Evolutionary conservation across 768 basidiomycete genomes (phyloP), one percentile per base, ranked within the genome.

Genomic region (Coprinopsis cinerea): DNA sequence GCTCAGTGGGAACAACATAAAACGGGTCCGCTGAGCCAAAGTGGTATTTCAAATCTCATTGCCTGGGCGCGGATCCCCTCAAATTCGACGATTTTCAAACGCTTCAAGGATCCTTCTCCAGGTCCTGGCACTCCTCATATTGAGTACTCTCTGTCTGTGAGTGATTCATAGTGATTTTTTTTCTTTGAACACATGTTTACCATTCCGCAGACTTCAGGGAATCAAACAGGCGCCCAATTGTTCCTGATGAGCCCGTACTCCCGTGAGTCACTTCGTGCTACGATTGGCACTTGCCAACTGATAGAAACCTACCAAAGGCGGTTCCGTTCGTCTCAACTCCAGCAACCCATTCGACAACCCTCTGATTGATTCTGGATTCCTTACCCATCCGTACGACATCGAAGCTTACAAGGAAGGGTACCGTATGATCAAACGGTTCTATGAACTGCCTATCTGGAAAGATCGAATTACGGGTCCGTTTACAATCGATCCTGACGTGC

Each of bases 191-290:
- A 13, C 18, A 14, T 18, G 18, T 11, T 25, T 39, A 9, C 18
- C 6, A 39, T 9, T 25, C 30, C n/a, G 30, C 30, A 34, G 9
- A 9, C n/a, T 9, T n/a, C 9, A n/a, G n/a, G 41, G 9, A 23
- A 23, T 25, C 4, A 45, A 14, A 13, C 18, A 20, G 37, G 37
- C 43, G 64, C n/a, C 47, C 49, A 11, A 48, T 60, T 35, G 34
- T 59, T 51, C 24, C 51, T 68, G 4, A 55, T 64, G 5, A 60
- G 62, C 10, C 66, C 67, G 4, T 47, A 52, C 32, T 62, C 67
- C 15, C 60, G 64, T 63, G n/a, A 13, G 34, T 17, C 20, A 14
- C 42, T 7, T 17, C 13, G n/a, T n/a, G n/a, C n/a, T n/a, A n/a
- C n/a, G n/a, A n/a, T n/a, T n/a, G n/a, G n/a, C n/a, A n/a, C 6